A percentile compares a stretch with the other conserved stretches of the same genome.
phyloP scores from a whole-genome alignment of 768 basidiomycete species.

The Rhodocollybia butyracea region DNA sequence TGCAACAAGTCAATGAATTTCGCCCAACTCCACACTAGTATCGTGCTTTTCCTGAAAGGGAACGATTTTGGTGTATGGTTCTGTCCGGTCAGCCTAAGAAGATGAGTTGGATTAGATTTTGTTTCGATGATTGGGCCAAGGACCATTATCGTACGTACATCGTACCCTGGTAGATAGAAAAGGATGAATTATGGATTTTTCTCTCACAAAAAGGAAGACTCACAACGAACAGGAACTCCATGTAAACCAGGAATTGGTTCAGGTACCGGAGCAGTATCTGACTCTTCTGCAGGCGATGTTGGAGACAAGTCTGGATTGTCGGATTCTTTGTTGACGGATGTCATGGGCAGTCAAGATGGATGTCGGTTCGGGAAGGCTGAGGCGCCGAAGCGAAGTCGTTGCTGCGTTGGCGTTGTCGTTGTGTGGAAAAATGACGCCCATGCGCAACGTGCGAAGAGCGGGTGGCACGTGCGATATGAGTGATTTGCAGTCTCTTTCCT shows the following conservation, averaged over 20 bases:
- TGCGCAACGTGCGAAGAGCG: too few relatives aligned
- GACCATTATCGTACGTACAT: slow-evolving; percentile 52
- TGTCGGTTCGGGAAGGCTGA: too few relatives aligned
- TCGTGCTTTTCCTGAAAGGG: slow-evolving; percentile 85
- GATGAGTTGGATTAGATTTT: background rate
- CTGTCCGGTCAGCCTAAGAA: slow-evolving; percentile 73
- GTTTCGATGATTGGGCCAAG: background rate
- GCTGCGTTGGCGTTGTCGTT: too few relatives aligned
- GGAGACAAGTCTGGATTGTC: slow-evolving; percentile 37
- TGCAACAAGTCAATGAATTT: slow-evolving; percentile 4
- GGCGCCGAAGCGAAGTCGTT: too few relatives aligned
- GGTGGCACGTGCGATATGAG: too few relatives aligned
- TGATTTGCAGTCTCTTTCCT: too few relatives aligned
- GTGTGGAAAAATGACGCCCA: too few relatives aligned
- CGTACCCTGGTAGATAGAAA: slow-evolving; percentile 57
- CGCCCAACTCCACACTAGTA: slow-evolving; percentile 74
- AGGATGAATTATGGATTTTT: slow-evolving; percentile 8
- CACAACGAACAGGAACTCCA: slow-evolving; percentile 79
- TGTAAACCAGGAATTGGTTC: slow-evolving; percentile 74
- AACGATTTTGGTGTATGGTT: slow-evolving; percentile 76
- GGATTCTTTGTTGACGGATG: slow-evolving; percentile 21
- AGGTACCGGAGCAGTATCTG: slow-evolving; percentile 48
- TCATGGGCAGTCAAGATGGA: too few relatives aligned
- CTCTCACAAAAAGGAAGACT: slow-evolving; percentile 34
- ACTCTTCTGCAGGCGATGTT: slow-evolving; percentile 59